Evolutionary conservation across 495 filamentous ascomycete genomes (phyloP).

Genomic region (Aspergillus sclerotioniger): DNA sequence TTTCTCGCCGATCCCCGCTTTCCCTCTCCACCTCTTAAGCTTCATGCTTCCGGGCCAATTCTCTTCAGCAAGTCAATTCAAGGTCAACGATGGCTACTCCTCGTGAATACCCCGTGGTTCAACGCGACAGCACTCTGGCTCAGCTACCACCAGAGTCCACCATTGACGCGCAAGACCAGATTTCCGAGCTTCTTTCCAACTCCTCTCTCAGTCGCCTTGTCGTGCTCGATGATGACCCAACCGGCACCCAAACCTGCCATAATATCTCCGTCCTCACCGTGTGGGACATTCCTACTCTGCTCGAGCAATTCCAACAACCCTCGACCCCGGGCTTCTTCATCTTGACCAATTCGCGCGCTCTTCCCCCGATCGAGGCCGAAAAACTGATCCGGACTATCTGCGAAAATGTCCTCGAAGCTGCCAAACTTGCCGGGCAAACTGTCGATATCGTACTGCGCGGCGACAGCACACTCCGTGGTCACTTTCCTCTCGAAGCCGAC

Average conservation of each 20-base stretch:
- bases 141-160: slow-evolving; percentile 34
- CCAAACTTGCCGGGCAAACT: slow-evolving; percentile 30
- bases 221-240: slow-evolving; percentile 56
- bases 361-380: slow-evolving; percentile 42
- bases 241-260: slow-evolving; percentile 57
- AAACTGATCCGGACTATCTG: slow-evolving; percentile 46
- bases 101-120: slow-evolving; percentile 27
- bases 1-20: neutral
- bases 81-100: slow-evolving; percentile 21
- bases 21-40: neutral
- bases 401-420: slow-evolving; percentile 42
- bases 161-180: slow-evolving; percentile 34
- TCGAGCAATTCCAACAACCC: slow-evolving; percentile 35
- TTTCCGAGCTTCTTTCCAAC: slow-evolving; percentile 32
- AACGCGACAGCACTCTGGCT: slow-evolving; percentile 30
- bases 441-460: slow-evolving; percentile 53
- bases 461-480: slow-evolving; percentile 53
- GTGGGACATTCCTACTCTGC: slow-evolving; percentile 45
- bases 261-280: slow-evolving; percentile 55
- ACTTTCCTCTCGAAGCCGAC: slow-evolving; percentile 53
- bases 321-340: slow-evolving; percentile 50
- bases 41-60: neutral
- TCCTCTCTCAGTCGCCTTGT: slow-evolving; percentile 41
- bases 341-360: slow-evolving; percentile 54
- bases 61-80: neutral